Evolutionary conservation across 2,329 filamentous ascomycete species (phyloP).

Genomic region (Neofusicoccum umdonicola): DNA sequence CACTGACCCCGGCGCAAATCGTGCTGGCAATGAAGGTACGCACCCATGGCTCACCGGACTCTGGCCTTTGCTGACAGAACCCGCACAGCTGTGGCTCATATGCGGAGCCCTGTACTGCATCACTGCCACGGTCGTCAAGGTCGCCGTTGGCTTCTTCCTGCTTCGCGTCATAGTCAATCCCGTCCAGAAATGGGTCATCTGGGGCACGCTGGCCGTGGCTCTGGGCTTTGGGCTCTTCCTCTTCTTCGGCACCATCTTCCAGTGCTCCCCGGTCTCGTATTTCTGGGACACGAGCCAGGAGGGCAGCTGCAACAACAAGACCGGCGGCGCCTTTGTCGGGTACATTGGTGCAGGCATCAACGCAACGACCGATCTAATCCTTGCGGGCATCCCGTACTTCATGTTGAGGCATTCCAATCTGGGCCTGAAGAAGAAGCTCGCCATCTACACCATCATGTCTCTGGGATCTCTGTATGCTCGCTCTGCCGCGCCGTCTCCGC

Average conservation of each 20-base stretch:
- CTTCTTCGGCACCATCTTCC: not conserved
- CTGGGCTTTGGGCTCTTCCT: not conserved
- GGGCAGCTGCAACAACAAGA: not conserved
- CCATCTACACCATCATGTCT: not conserved
- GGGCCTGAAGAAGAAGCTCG: not conserved
- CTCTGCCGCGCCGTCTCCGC: not conserved
- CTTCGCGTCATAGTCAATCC: slow-evolving; percentile 50
- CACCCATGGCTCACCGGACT: not conserved
- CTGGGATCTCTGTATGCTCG: not conserved
- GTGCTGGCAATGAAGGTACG: slow-evolving; percentile 29
- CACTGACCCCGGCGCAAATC: slow-evolving; percentile 29
- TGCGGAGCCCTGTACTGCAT: slow-evolving; percentile 55
- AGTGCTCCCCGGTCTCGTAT: slow-evolving; percentile 48
- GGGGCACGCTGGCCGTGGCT: slow-evolving; percentile 20
- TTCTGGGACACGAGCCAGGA: slow-evolving; percentile 44
- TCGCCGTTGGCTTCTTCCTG: slow-evolving; percentile 53
- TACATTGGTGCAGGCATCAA: slow-evolving; percentile 2
- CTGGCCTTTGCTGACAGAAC: slow-evolving; percentile 18
- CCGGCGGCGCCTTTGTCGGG: not conserved
- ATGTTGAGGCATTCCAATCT: slow-evolving; percentile 2
- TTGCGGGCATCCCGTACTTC: not conserved
- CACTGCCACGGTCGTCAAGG: slow-evolving; percentile 48
- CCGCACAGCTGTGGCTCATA: slow-evolving; percentile 50
- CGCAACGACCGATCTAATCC: not conserved
- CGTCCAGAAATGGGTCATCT: slow-evolving; percentile 48